Conservation (phyloP, 2,329 filamentous ascomycete genomes). For the Microdochium trichocladiopsis region DNA sequence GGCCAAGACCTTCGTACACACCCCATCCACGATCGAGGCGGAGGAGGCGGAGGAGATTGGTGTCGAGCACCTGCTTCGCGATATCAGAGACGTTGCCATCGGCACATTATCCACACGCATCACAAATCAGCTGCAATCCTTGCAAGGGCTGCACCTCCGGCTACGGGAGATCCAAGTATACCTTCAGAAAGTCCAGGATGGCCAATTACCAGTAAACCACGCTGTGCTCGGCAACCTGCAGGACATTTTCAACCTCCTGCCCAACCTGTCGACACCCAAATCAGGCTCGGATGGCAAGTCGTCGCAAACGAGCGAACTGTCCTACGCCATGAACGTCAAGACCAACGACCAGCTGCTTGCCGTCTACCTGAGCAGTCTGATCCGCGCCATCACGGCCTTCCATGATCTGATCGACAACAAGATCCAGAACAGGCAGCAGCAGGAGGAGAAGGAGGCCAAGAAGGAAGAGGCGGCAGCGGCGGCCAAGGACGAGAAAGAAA, state of each 20-base stretch:
- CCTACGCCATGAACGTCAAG: constrained; percentile 97
- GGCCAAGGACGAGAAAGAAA: constrained; percentile 47
- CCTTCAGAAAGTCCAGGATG: constrained; percentile 90
- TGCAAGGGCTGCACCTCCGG: constrained; percentile 91
- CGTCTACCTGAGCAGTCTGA: constrained; percentile 94
- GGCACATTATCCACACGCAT: constrained; percentile 94
- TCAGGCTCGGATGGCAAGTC: constrained; percentile 51
- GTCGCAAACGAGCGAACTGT: constrained; percentile 65
- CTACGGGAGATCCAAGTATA: constrained; percentile 94
- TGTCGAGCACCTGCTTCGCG: constrained; percentile 93
- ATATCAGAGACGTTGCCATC: constrained; percentile 96
- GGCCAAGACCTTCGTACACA: constrained; percentile 96
- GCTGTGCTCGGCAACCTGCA: constrained; percentile 97
- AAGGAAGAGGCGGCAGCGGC: constrained; percentile 45
- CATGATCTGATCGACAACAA: constrained; percentile 99
- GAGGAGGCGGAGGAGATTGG: constrained; percentile 99
- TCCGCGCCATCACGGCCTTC: constrained; percentile 96
- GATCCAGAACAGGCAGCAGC: constrained; percentile 96
- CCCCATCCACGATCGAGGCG: constrained; percentile 94
- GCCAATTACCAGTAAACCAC: constrained; percentile 91
- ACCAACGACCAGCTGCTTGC: constrained; percentile 99
- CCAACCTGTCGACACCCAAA: constrained; percentile 84
- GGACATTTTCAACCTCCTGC: constrained; percentile 97
- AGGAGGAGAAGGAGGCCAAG: constrained; percentile 90
- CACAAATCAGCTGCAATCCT: constrained; percentile 93